Evolutionary conservation across 1,139 yeast species (phyloP).

Genomic region (Blastobotrys arbuscula): DNA sequence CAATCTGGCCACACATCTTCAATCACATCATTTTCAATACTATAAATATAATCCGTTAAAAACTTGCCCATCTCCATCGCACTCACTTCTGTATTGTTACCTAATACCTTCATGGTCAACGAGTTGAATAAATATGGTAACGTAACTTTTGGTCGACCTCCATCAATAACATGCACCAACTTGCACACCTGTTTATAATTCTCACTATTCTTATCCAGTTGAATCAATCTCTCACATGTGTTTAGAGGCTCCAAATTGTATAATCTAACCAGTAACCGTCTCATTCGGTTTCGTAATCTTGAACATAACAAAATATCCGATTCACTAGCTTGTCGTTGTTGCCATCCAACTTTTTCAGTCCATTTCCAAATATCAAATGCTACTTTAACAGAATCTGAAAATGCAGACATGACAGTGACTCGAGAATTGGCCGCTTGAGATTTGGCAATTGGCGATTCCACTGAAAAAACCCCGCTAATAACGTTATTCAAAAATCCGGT

Average conservation of each 20-base stretch:
- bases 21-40: constrained; percentile 68
- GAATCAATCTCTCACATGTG: constrained; percentile 59
- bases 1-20: constrained; percentile 68
- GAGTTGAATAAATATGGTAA: constrained; percentile 62
- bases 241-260: constrained; percentile 69
- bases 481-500: constrained; percentile 59
- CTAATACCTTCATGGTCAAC: constrained; percentile 39
- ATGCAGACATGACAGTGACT: constrained; percentile 52
- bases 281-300: constrained; percentile 65
- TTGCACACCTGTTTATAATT: constrained; percentile 38
- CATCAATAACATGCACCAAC: constrained; percentile 71
- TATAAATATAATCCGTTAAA: constrained; percentile 51
- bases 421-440: constrained; percentile 48
- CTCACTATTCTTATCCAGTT: constrained; percentile 24
- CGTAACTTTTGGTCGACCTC: constrained; percentile 73
- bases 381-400: constrained; percentile 53
- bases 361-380: constrained; percentile 68
- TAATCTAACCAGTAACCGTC: constrained; percentile 62
- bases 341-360: constrained; percentile 48
- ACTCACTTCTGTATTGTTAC: constrained; percentile 38
- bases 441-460: constrained; percentile 61
- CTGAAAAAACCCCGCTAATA: constrained; percentile 79
- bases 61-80: constrained; percentile 46
- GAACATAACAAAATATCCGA: constrained; percentile 58
- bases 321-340: constrained; percentile 1